Evolutionary conservation across 768 basidiomycete genomes (phyloP), one percentile per base, ranked within the genome.

Genomic region (Pleurotus ostreatus): DNA sequence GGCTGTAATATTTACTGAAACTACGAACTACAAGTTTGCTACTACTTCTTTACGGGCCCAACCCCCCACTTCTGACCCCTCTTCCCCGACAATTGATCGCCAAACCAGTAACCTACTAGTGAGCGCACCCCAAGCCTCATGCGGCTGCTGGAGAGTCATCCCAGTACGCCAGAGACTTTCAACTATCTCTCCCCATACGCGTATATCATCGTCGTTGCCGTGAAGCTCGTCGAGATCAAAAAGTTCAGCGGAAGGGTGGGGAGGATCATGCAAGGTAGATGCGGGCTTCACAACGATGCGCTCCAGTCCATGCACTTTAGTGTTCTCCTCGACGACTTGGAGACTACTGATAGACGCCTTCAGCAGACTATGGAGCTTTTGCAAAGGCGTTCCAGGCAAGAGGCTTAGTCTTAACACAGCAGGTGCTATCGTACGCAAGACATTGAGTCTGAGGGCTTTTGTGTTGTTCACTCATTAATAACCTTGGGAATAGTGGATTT

Each of bases 41-140:
- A 72, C 57, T 5, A 67, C 68, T 58, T 67, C 61, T 48, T n/a
- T 63, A 25, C 85, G 71, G n/a, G 74, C 79, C 85, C 85, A 88
- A 59, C 86, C 83, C 4, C 79, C 78, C 1, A 76, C 63, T 20
- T 55, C 57, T 48, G 67, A 70, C 3, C 62, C 66, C 18, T 73
- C 70, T 5, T 62, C 64, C 3, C 80, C 81, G 2, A 66, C 70
- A 8, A 80, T 57, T 0, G 76, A 68, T 59, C 81, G 74, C 84
- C 84, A 87, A 5, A 84, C 53, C 38, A 90, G 63, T 59, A 88
- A 48, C 56, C 85, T 72, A 37, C 69, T 68, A 2, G 80, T 85
- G 57, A 90, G 63, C 15, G 66, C 66, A 56, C 76, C 77, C 86
- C 86, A 88, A 12, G 70, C 66, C 11, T 40, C 45, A 1, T 61